Evolutionary conservation across 306 rosid genomes (phyloP).

Genomic region (Hippophae rhamnoides): DNA sequence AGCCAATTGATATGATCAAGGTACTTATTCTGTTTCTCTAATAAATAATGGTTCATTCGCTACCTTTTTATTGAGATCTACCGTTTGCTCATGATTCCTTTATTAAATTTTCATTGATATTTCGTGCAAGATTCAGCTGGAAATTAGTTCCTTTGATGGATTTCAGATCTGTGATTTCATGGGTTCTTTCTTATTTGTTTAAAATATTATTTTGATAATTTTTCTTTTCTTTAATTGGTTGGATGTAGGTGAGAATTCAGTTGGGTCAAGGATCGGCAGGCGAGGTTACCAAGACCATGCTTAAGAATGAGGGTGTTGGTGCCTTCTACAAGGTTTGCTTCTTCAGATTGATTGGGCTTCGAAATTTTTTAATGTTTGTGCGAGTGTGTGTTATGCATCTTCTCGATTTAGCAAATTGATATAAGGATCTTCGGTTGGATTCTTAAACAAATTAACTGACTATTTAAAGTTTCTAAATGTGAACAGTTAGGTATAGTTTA

Average conservation of each 20-base stretch:
- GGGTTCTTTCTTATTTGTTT: not conserved
- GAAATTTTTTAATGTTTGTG: not conserved
- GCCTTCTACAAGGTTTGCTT: constrained; percentile 76
- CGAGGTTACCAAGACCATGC: constrained; percentile 59
- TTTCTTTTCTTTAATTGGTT: constrained; percentile 7
- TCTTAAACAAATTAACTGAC: not conserved
- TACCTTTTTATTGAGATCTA: constrained; percentile 4
- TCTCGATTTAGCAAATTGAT: not conserved
- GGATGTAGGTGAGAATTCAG: constrained; percentile 86
- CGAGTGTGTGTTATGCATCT: not conserved
- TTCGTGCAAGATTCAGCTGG: not conserved
- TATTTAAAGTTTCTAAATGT: not conserved
- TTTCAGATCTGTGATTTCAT: constrained; percentile 45
- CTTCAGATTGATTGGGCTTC: not conserved
- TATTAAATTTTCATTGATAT: not conserved
- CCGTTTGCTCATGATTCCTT: not conserved
- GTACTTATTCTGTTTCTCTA: constrained; percentile 16
- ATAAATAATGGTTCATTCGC: not conserved
- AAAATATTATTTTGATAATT: not conserved
- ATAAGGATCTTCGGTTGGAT: constrained; percentile 11
- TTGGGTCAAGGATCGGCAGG: constrained; percentile 92
- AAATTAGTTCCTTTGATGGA: constrained; percentile 1
- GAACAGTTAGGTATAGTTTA: constrained; percentile 3
- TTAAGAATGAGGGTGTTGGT: constrained; percentile 75
- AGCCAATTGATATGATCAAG: constrained; percentile 97